These are phyloP conservation scores for Alisma plantagoaquatica DNA, from an alignment of 106 monocot genomes.

Conservation along the genomic window DNA sequence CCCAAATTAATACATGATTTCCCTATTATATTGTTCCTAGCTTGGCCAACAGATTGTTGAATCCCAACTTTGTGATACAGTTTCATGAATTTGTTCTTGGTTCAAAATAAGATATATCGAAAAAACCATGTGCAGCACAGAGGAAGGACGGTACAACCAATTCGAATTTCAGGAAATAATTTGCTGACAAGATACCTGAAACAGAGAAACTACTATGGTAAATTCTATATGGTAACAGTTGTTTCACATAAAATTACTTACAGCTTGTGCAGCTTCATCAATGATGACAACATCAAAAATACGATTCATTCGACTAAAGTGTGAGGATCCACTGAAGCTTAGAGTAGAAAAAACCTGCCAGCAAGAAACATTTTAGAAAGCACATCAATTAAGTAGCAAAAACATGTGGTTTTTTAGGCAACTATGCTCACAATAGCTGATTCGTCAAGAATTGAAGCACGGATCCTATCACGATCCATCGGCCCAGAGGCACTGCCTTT, in stretches of 20 bases:
- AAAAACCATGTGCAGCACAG: no score
- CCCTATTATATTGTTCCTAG: no score
- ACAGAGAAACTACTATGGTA: no score
- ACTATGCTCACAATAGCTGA: conserved; percentile 75
- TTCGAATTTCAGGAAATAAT: no score
- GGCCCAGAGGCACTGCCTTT: conserved; percentile 29
- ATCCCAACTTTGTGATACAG: no score
- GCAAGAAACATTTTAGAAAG: conserved; percentile 11
- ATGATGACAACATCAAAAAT: conserved; percentile 98
- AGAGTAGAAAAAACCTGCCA: conserved; percentile 94
- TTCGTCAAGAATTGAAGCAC: conserved; percentile 89
- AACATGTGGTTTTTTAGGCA: background rate
- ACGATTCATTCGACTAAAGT: conserved; percentile 70
- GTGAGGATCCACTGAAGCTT: conserved; percentile 85
- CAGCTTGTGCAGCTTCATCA: conserved; percentile 99
- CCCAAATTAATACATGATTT: no score
- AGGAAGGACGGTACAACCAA: no score
- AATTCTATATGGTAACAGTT: background rate
- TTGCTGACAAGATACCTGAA: no score
- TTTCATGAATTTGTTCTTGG: no score
- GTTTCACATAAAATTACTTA: conserved; percentile 22
- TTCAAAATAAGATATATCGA: no score
- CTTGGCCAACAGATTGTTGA: no score
- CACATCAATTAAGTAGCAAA: background rate
- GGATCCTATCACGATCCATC: conserved; percentile 65